Evolutionary conservation across 345 rosid species (phyloP).

Genomic region (Arabis hirsuta): DNA sequence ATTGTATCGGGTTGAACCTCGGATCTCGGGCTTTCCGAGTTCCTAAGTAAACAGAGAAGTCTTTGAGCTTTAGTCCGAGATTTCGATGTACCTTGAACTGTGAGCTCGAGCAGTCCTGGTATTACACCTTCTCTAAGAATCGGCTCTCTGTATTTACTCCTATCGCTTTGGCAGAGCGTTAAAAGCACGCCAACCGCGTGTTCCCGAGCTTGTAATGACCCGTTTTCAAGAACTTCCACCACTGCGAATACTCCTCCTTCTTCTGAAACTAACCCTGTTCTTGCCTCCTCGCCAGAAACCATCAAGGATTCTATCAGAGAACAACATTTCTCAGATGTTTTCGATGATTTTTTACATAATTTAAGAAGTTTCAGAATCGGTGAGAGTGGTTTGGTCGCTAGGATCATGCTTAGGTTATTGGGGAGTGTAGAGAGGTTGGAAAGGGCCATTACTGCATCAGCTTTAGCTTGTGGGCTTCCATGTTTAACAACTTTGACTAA

Average conservation of each 20-base stretch:
- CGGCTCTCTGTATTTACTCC: constrained; percentile 87
- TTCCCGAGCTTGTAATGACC: constrained; percentile 80
- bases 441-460: constrained; percentile 56
- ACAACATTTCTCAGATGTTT: constrained; percentile 88
- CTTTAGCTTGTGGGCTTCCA: constrained; percentile 83
- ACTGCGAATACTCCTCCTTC: constrained; percentile 90
- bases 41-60: constrained; percentile 73
- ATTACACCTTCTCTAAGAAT: constrained; percentile 96
- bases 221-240: constrained; percentile 88
- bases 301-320: constrained; percentile 77
- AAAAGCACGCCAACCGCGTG: constrained; percentile 84
- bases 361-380: constrained; percentile 62
- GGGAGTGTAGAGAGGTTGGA: constrained; percentile 83
- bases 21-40: constrained; percentile 66
- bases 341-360: constrained; percentile 74
- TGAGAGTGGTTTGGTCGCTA: constrained; percentile 65
- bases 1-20: constrained; percentile 82
- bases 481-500: constrained; percentile 66
- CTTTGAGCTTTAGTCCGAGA: constrained; percentile 79
- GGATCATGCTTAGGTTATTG: constrained; percentile 56
- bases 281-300: constrained; percentile 68
- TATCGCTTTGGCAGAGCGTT: constrained; percentile 78
- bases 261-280: constrained; percentile 60
- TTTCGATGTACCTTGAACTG: constrained; percentile 92
- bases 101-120: constrained; percentile 94